A percentile compares a stretch with the other conserved stretches of the same genome.
phyloP scores from a whole-genome alignment of 192 early-diverging fungal species.

The Coemansia sp. region DNA sequence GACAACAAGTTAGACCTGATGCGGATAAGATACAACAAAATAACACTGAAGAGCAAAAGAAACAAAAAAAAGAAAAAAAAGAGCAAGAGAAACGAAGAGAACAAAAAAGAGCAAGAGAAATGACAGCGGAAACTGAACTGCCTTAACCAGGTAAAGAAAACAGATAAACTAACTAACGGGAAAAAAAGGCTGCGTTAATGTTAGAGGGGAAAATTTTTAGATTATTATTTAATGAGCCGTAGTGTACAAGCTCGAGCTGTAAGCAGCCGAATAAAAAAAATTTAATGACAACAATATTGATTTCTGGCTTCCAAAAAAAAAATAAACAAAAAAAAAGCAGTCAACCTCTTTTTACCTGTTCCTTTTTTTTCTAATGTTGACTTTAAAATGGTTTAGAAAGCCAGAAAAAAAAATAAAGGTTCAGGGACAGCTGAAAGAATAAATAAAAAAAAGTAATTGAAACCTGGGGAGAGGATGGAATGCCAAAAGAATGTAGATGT shows the following conservation, averaged over 20 bases:
- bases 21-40: background rate
- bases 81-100: conserved; percentile 20
- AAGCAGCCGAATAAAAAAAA: background rate
- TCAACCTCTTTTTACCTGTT: background rate
- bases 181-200: too few species aligned
- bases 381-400: background rate
- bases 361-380: background rate
- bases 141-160: too few species aligned
- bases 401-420: background rate
- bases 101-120: conserved; percentile 18
- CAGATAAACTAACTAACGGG: too few species aligned
- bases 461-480: background rate
- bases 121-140: conserved; percentile 7
- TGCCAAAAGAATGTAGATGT: conserved; percentile 6
- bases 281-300: background rate
- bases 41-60: background rate
- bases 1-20: too few species aligned
- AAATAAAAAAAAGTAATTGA: conserved; percentile 1
- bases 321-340: conserved; percentile 10
- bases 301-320: background rate
- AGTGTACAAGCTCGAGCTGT: too few species aligned
- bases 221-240: too few species aligned
- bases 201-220: too few species aligned
- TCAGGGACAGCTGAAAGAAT: background rate
- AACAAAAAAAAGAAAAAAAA: conserved; percentile 2